These are phyloP conservation scores for Flaveria sonorensis DNA, from an alignment of 129 eudicot species.

Conservation along the genomic window DNA sequence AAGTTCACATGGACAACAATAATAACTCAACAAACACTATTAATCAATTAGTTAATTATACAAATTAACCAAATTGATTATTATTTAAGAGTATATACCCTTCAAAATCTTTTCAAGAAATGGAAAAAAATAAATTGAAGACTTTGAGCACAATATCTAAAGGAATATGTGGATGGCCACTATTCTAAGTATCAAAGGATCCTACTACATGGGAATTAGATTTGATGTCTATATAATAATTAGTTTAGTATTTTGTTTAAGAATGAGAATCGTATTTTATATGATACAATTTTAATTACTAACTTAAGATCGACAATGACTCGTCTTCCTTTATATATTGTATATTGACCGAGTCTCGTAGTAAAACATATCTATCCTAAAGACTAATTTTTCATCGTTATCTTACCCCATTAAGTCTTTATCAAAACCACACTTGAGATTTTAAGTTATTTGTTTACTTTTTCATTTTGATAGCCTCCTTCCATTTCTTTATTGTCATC, in stretches of 20 bases:
- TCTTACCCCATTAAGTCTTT: no score
- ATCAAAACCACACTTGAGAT: no score
- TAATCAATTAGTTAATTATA: background rate
- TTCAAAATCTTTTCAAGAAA: slow-evolving; percentile 23
- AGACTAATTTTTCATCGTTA: no score
- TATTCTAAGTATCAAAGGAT: slow-evolving; percentile 40
- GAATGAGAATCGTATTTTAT: background rate
- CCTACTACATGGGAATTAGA: slow-evolving; percentile 42
- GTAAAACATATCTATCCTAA: no score
- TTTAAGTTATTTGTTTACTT: no score
- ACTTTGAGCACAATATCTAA: slow-evolving; percentile 37
- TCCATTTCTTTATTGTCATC: background rate
- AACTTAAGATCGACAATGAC: background rate
- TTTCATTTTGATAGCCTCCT: background rate
- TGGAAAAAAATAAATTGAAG: slow-evolving; percentile 12
- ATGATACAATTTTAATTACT: background rate
- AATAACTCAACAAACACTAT: slow-evolving; percentile 31
- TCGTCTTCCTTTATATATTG: no score
- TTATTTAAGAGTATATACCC: slow-evolving; percentile 27
- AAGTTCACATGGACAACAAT: slow-evolving; percentile 40
- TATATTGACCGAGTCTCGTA: no score
- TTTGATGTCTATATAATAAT: slow-evolving; percentile 22
- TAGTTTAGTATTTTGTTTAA: slow-evolving; percentile 11
- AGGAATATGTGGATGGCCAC: slow-evolving; percentile 35
- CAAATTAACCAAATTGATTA: slow-evolving; percentile 10